Percentiles rank a stretch among this genome's conserved stretches.
Evolutionary conservation across 2,329 filamentous ascomycete genomes (phyloP).

Genomic region (Alternaria solani): DNA sequence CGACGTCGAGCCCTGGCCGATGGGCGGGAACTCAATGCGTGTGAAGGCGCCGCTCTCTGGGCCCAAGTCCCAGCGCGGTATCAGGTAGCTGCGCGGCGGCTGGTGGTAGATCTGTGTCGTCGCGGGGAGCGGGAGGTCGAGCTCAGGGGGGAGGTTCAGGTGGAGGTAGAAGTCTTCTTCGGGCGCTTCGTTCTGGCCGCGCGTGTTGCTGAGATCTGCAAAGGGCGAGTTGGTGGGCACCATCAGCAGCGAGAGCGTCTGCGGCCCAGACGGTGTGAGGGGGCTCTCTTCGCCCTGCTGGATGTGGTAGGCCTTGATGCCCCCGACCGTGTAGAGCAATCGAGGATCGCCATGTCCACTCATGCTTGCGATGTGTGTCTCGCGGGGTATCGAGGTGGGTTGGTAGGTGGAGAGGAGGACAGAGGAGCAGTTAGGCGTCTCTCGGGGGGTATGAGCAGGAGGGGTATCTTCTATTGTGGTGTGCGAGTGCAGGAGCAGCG

Average conservation of each 20-base stretch:
- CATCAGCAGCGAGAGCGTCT: constrained; percentile 94
- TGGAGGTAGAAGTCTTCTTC: constrained; percentile 95
- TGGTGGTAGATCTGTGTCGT: constrained; percentile 98
- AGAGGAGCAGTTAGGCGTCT: neutral
- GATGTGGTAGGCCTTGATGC: constrained; percentile 91
- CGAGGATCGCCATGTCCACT: constrained; percentile 63
- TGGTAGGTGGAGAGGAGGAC: neutral
- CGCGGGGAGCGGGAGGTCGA: constrained; percentile 90
- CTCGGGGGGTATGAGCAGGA: constrained; percentile 6
- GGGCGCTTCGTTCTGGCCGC: constrained; percentile 61
- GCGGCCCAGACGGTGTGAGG: constrained; percentile 84
- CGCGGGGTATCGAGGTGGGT: constrained; percentile 17
- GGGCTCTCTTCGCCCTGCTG: constrained; percentile 84
- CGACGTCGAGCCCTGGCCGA: constrained; percentile 69
- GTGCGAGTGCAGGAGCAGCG: constrained; percentile 8
- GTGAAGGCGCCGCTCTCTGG: constrained; percentile 91
- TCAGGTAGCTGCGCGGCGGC: constrained; percentile 89
- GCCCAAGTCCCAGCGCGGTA: constrained; percentile 93
- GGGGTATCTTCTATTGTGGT: constrained; percentile 25
- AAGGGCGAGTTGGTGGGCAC: constrained; percentile 85
- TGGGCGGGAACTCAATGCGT: constrained; percentile 83
- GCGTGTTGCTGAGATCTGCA: constrained; percentile 63
- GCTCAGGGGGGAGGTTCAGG: constrained; percentile 90
- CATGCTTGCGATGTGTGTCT: constrained; percentile 44
- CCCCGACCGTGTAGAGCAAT: constrained; percentile 70